These are phyloP conservation scores for Xylaria castorea DNA, from an alignment of 495 filamentous ascomycete species.

Conservation along the genomic window DNA sequence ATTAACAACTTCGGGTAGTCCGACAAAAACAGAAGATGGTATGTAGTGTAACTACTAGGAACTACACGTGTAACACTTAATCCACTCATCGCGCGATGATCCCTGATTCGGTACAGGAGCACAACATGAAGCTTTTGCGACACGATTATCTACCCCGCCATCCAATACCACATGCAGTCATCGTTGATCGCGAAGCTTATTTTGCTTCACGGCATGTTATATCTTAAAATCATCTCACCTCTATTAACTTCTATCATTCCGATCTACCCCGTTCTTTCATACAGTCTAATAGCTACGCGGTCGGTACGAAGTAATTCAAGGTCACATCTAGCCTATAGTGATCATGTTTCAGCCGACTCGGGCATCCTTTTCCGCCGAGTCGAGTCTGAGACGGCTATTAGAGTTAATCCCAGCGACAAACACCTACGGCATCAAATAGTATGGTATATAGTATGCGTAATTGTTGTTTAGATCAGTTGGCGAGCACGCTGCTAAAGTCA, in stretches of 20 bases:
- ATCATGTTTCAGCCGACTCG: background rate
- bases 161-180: background rate
- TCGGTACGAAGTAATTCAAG: background rate
- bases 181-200: background rate
- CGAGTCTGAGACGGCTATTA: background rate
- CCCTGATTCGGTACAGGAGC: conserved; percentile 9
- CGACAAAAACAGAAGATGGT: conserved; percentile 1
- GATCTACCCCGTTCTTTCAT: background rate
- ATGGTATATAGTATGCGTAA: background rate
- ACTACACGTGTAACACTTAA: background rate
- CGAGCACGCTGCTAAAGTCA: background rate
- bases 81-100: conserved; percentile 19
- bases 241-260: background rate
- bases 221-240: background rate
- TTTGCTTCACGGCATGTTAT: background rate
- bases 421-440: background rate
- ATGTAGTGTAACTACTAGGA: background rate
- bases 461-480: background rate
- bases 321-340: background rate
- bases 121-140: background rate
- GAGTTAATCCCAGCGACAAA: background rate
- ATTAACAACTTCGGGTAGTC: conserved; percentile 13
- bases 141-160: background rate
- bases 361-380: background rate
- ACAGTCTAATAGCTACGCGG: background rate